Evolutionary conservation across 768 basidiomycete genomes (phyloP).

Genomic region (Rossbeevera mucosa): DNA sequence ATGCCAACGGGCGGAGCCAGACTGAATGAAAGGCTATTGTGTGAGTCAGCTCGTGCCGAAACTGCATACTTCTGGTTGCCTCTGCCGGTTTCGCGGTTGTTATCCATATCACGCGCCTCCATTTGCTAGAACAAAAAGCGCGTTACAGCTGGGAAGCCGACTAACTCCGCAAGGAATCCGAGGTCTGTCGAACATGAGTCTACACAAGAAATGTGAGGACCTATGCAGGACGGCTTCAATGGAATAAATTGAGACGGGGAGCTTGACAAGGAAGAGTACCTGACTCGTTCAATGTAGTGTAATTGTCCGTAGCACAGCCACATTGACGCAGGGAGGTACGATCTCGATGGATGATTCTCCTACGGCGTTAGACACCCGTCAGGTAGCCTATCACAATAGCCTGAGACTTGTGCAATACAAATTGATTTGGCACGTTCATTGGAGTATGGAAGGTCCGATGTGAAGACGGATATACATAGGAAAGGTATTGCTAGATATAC

Average conservation of each 20-base stretch:
- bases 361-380: no score
- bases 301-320: constrained; percentile 20
- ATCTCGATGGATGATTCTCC: no score
- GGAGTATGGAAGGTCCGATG: background rate
- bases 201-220: background rate
- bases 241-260: background rate
- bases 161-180: background rate
- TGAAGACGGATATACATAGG: no score
- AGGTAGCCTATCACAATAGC: background rate
- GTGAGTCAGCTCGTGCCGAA: background rate
- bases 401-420: no score
- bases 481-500: background rate
- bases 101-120: constrained; percentile 2
- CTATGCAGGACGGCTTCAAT: background rate
- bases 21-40: constrained; percentile 18
- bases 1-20: constrained; percentile 5
- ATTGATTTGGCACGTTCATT: no score
- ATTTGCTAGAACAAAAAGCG: constrained; percentile 23
- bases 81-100: constrained; percentile 5
- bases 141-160: background rate
- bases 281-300: no score
- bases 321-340: no score
- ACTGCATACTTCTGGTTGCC: background rate
- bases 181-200: background rate
- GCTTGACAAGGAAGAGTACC: background rate